Percentiles rank a stretch among this genome's conserved stretches.
Conservation (phyloP, 768 basidiomycete species). For the Pilatotrama ljubarskyi region DNA sequence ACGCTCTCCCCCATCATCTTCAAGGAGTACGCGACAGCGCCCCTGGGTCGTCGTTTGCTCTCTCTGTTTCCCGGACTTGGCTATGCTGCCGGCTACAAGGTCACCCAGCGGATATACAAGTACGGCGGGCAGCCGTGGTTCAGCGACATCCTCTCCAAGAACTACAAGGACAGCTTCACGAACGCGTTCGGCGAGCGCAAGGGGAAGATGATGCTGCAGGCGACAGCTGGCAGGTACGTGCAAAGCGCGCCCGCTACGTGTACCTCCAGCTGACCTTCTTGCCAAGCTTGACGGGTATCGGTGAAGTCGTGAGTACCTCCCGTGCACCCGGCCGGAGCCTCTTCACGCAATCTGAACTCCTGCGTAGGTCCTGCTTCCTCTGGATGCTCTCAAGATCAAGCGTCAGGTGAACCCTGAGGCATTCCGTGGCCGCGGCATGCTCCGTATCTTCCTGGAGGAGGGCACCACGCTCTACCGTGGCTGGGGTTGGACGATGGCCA, state of each 20-base stretch:
- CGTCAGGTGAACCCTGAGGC: slow-evolving; percentile 98
- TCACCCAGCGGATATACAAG: slow-evolving; percentile 93
- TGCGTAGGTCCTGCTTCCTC: slow-evolving; percentile 80
- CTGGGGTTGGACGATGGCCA: slow-evolving; percentile 98
- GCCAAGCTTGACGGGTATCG: slow-evolving; percentile 69
- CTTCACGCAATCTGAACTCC: neutral
- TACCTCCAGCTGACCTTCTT: neutral
- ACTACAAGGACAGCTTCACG: slow-evolving; percentile 82
- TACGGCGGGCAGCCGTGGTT: slow-evolving; percentile 99
- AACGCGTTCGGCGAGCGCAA: slow-evolving; percentile 89
- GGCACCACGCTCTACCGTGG: slow-evolving; percentile 92
- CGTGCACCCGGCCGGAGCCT: neutral
- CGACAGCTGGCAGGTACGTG: slow-evolving; percentile 84
- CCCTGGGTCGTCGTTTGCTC: slow-evolving; percentile 66
- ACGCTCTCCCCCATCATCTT: slow-evolving; percentile 82
- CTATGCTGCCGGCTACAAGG: slow-evolving; percentile 98
- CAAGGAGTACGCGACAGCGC: slow-evolving; percentile 73
- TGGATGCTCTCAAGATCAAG: slow-evolving; percentile 98
- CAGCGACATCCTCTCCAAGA: slow-evolving; percentile 82
- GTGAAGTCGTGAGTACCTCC: slow-evolving; percentile 78
- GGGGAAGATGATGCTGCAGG: slow-evolving; percentile 96
- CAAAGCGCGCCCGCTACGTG: neutral
- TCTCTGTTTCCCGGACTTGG: slow-evolving; percentile 98
- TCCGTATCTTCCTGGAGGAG: slow-evolving; percentile 91
- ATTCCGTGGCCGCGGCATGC: slow-evolving; percentile 89